Base-by-base conservation (phyloP, 208 protist genomes). In the Leishmania braziliensis region DNA sequence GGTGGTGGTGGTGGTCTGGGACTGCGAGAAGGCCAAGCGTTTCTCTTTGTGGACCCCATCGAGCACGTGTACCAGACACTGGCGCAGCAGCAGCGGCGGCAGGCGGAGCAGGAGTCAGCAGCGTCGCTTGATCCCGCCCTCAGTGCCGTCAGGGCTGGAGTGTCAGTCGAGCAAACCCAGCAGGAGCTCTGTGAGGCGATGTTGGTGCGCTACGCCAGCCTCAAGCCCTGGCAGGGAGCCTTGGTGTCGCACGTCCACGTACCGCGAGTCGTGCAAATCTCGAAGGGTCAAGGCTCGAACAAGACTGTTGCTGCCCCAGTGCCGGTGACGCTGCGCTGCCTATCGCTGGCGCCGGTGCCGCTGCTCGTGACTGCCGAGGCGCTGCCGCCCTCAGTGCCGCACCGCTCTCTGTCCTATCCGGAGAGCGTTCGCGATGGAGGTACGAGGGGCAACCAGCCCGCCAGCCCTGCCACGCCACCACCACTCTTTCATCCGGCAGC, bases 21-120 rank as follows among this genome's bases (percentile, higher is more conserved):
- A 58, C 48, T 75, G 51, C 60, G 79, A 46, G 76, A 84, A 65
- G 93, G 93, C 9, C 91, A 96, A 73, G 77, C 92, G 2, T 96
- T 95, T 75, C 88, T 92, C 77, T 91, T 93, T 70, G 81, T 96
- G 46, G 91, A 96, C 82, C 89, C 90, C 16, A 86, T 95, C 71
- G 76, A 83, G 70, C 91, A 89, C 75, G 71, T 95, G 77, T 79
- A 85, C 51, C 72, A 84, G 68, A 81, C 83, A 5, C 18, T 83
- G n/a, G 54, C 78, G 1, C 81, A 85, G 74, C 77, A 81, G 75
- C 81, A 86, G 78, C 63, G 84, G 60, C 53, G 68, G 51, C 78
- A 79, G 77, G 71, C 77, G 62, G 66, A 77, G n/a, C 51, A 51
- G 71, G 85, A 79, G 70, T 65, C 68, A 0, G 83, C 74, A n/a